Evolutionary conservation across 257 asterid species (phyloP), one percentile per base, ranked within the genome.

Genomic region (Agastache rugosa): DNA sequence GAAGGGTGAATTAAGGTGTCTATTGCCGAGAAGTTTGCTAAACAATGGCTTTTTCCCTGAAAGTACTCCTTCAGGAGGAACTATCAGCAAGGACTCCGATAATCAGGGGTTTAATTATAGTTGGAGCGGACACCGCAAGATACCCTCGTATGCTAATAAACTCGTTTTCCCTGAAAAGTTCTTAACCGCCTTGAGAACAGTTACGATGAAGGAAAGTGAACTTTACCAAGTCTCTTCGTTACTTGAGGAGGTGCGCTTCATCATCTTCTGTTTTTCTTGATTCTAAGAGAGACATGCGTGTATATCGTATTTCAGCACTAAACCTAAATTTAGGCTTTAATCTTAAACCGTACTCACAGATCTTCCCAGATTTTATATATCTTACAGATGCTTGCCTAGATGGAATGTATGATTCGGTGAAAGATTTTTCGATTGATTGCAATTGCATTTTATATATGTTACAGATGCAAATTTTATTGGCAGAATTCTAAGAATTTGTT

Each of bases 81-180:
- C 73, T 20, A 66, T 25, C 11, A 69, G 76, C 67, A 79, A 72
- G 77, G 50, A 63, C 44, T 6, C 72, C 25, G 56, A 67, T 68
- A 74, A 27, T 67, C 83, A 27, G 67, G 73, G 76, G 60, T 59
- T 75, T 59, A 82, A 78, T 65, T 90, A 85, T 77, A 94, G 93
- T 73, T 91, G 97, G 96, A 90, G 95, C 60, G 97, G 96, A 42
- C 75, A 76, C 60, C 96, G 97, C 77, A 90, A 85, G 77, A 76
- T 64, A 51, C 96, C 97, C 37, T 84, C 97, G 35, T 94, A 92
- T 73, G 19, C 73, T 42, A 75, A 80, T 78, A 86, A 85, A 68
- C 93, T 92, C 45, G 87, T 94, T 77, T 94, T 94, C 61, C 98
- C 99, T 1, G 98, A 89, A 68, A 87, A 86, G 34, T 92, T 92